Percentiles rank a stretch among this genome's conserved stretches.
Conservation (phyloP, 2,329 filamentous ascomycete genomes). For the Lachnellula cervina region DNA sequence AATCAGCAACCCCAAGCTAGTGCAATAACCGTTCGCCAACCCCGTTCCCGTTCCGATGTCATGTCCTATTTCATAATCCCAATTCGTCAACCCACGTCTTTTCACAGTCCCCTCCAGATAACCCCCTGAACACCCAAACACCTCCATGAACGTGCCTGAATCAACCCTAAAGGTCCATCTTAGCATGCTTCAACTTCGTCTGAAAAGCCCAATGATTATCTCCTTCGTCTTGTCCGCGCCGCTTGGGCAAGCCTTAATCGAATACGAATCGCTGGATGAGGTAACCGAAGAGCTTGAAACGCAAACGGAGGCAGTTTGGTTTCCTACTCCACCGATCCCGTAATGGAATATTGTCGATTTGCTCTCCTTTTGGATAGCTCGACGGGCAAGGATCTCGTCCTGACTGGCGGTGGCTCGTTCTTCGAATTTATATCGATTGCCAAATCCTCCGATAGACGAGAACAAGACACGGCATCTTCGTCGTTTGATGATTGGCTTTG, state of each 20-base stretch:
- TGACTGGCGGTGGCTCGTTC: conserved; percentile 7
- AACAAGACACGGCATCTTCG: conserved; percentile 7
- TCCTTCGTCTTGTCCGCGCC: conserved; percentile 10
- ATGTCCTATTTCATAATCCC: no score
- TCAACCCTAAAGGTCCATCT: neutral
- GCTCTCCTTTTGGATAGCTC: neutral
- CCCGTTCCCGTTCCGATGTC: no score
- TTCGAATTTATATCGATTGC: conserved; percentile 7
- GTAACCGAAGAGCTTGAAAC: neutral
- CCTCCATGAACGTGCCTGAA: no score
- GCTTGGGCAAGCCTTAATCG: neutral
- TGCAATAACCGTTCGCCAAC: no score
- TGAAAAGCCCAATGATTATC: conserved; percentile 3
- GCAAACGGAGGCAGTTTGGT: conserved; percentile 7
- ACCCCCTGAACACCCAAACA: no score
- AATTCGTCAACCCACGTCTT: no score
- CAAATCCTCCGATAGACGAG: conserved; percentile 12
- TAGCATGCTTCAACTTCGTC: conserved; percentile 1
- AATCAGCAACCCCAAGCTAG: no score
- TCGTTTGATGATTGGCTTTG: neutral
- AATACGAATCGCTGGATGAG: neutral
- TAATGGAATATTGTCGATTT: conserved; percentile 1
- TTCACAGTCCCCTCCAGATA: no score
- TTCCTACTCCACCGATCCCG: conserved; percentile 25
- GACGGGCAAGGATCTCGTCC: neutral